Evolutionary conservation across 257 asterid species (phyloP).

Genomic region (Solanum piurae): DNA sequence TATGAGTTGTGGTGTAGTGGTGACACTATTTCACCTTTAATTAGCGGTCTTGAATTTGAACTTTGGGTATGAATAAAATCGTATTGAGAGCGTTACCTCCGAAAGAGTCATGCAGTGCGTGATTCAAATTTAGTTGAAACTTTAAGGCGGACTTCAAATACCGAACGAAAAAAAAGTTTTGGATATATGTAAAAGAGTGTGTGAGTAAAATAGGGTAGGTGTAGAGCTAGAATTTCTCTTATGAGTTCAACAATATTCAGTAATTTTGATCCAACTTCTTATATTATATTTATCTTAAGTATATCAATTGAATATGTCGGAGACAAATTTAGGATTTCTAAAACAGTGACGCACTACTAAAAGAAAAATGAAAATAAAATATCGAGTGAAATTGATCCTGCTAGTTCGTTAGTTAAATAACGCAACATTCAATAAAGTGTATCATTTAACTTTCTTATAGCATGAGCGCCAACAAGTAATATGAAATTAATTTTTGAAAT

Average conservation of each 20-base stretch:
- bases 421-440: too few relatives aligned
- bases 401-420: neutral
- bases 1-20: too few relatives aligned
- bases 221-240: fast-evolving
- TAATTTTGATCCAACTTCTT: neutral
- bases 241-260: neutral
- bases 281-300: neutral
- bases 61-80: fast-evolving
- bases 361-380: too few relatives aligned
- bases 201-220: neutral
- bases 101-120: too few relatives aligned
- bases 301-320: neutral
- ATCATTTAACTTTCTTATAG: too few relatives aligned
- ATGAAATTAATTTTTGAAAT: too few relatives aligned
- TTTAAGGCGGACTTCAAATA: too few relatives aligned
- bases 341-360: fast-evolving
- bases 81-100: too few relatives aligned
- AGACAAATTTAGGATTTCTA: neutral
- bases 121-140: fast-evolving
- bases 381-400: neutral
- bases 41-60: fast-evolving
- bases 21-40: too few relatives aligned
- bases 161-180: neutral
- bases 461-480: too few relatives aligned
- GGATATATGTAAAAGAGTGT: neutral